Percentiles rank a stretch among this genome's conserved stretches.
Conservation (phyloP, 2,329 filamentous ascomycete species). For the Verticillium longisporum region DNA sequence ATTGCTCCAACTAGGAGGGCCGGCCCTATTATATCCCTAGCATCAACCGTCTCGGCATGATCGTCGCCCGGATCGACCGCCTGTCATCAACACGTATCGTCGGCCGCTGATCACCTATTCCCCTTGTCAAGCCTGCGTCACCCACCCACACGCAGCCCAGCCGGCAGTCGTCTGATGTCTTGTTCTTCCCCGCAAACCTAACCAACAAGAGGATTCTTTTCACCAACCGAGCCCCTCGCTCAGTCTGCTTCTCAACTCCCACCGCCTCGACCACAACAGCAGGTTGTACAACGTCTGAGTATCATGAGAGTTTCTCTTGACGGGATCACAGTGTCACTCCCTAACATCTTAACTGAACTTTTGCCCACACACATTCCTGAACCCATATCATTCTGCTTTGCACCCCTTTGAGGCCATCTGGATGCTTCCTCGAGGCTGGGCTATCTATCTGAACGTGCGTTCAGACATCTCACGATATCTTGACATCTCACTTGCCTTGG, state of each 20-base stretch:
- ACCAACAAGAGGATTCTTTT: background rate
- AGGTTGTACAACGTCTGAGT: background rate
- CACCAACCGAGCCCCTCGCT: background rate
- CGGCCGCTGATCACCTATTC: constrained; percentile 5
- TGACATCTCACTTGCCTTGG: background rate
- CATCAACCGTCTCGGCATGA: constrained; percentile 5
- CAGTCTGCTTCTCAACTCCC: background rate
- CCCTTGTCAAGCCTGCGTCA: background rate
- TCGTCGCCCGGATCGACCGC: constrained; percentile 11
- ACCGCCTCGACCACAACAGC: background rate
- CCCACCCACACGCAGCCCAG: background rate
- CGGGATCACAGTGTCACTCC: background rate
- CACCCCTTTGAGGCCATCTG: background rate
- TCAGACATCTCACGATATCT: background rate
- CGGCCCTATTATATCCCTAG: background rate
- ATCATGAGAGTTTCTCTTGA: background rate
- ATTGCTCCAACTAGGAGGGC: background rate
- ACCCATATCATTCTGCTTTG: background rate
- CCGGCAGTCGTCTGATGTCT: background rate
- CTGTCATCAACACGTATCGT: constrained; percentile 10
- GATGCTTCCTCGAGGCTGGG: background rate
- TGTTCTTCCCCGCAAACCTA: background rate
- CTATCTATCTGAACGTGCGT: background rate
- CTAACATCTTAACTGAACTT: background rate
- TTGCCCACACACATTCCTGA: background rate